These are phyloP conservation scores for Ceratobasidium sp. DNA, from an alignment of 1,284 basidiomycete genomes.

Conservation along the genomic window DNA sequence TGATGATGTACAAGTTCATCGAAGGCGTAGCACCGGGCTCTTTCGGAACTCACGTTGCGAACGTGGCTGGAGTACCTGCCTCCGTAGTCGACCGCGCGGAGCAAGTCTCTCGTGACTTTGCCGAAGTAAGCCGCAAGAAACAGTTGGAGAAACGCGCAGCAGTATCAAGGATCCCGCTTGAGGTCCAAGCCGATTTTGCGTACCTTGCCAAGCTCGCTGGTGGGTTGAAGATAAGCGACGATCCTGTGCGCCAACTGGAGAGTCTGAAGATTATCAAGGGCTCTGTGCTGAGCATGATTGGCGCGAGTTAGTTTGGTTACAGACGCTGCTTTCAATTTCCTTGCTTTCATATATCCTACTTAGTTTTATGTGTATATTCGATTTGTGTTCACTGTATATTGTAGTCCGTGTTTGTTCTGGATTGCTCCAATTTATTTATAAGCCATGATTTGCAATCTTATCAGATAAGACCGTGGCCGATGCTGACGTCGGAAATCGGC, in stretches of 20 bases:
- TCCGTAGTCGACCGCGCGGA: constrained; percentile 90
- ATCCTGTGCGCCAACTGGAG: constrained; percentile 66
- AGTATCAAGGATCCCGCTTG: constrained; percentile 74
- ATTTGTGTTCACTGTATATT: constrained; percentile 15
- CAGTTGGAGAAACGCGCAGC: constrained; percentile 72
- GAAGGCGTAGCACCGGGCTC: constrained; percentile 90
- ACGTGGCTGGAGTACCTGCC: constrained; percentile 83
- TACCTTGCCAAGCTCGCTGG: constrained; percentile 67
- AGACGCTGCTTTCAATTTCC: not conserved
- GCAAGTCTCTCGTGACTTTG: constrained; percentile 88
- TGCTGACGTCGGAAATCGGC: constrained; percentile 44
- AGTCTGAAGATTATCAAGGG: constrained; percentile 69
- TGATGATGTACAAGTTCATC: constrained; percentile 94
- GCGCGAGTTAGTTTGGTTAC: not conserved
- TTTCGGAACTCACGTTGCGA: constrained; percentile 93
- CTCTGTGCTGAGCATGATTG: constrained; percentile 55
- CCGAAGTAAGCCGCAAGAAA: constrained; percentile 84
- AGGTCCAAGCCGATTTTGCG: constrained; percentile 88
- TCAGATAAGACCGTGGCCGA: constrained; percentile 36
- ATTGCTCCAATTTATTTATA: not conserved
- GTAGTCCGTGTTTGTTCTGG: not conserved
- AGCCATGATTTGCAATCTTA: constrained; percentile 32
- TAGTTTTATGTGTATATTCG: constrained; percentile 28
- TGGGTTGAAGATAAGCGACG: constrained; percentile 62
- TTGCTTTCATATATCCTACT: constrained; percentile 21